Base-by-base conservation (phyloP, 1,284 basidiomycete species). In the Garcileccinum viscosum region DNA sequence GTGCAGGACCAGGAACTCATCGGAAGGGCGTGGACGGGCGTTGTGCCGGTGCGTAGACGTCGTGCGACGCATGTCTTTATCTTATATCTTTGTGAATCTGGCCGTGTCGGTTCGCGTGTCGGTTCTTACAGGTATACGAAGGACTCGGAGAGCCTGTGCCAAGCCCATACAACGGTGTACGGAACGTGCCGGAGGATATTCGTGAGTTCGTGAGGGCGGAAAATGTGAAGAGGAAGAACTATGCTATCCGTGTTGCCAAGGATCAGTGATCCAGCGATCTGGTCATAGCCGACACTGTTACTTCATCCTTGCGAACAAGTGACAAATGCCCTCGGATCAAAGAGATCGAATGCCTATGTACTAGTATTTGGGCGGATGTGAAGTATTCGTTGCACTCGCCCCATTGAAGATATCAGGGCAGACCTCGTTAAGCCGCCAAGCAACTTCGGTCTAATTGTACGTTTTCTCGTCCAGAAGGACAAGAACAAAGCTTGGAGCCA, bases 81-180 rank as follows among this genome's bases (percentile, higher is more conserved):
- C 6, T 24, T 47, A 0, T 47, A 47, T 24, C n/a, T 47, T 47
- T 24, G 24, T 19, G 47, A 24, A 9, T 50, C 24, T 50, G 47
- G 47, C 24, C 47, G 15, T 27, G 24, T 50, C 24, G 7, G 24
- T n/a, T 27, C 27, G 12, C 24, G 14, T 4, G 9, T 47, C 12
- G 12, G 6, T 56, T 33, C 38, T 33, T 24, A 50, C 38, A 78
- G 75, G 70, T 76, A n/a, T 76, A 77, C 4, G 72, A 76, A 30
- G 75, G 74, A n/a, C 73, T 76, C 24, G 74, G 77, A 3, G 74
- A 78, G 38, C 75, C 75, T 24, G 68, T 77, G 2, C 74, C 74
- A 5, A 69, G 75, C 64, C 2, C 63, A 4, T 78, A 78, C 27
- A 76, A 78, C 24, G 58, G n/a, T 4, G 68, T 76, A 2, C 30